Percentiles rank a stretch among this genome's conserved stretches.
Conservation (phyloP, 1,284 basidiomycete genomes). For the Ganoderma multipileum region DNA sequence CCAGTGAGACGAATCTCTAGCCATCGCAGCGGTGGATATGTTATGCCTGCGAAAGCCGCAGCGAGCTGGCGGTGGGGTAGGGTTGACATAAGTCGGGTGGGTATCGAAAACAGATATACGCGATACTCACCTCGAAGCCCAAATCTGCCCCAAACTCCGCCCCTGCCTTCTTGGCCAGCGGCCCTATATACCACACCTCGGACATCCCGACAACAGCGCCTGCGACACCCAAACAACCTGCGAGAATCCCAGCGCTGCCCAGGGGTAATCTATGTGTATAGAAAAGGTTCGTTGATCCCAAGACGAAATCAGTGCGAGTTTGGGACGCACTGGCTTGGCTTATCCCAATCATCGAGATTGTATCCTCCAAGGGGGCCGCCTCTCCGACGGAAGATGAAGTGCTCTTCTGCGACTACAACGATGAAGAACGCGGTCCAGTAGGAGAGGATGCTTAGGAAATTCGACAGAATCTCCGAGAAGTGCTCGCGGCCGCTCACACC, state of each 20-base stretch:
- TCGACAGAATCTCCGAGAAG: constrained; percentile 63
- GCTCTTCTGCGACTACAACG: constrained; percentile 64
- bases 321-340: constrained; percentile 45
- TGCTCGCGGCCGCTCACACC: constrained; percentile 68
- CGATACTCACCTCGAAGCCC: constrained; percentile 59
- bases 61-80: constrained; percentile 43
- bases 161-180: constrained; percentile 52
- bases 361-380: constrained; percentile 56
- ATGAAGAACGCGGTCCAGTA: constrained; percentile 73
- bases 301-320: neutral
- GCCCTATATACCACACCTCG: constrained; percentile 60
- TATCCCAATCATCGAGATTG: constrained; percentile 63
- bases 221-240: constrained; percentile 53
- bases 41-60: constrained; percentile 49
- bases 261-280: constrained; percentile 55
- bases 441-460: constrained; percentile 61
- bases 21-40: constrained; percentile 51
- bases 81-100: neutral
- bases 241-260: constrained; percentile 60
- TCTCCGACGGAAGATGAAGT: constrained; percentile 58
- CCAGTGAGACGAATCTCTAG: constrained; percentile 51
- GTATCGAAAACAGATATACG: neutral
- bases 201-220: constrained; percentile 60
- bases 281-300: neutral
- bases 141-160: constrained; percentile 56